phyloP scores from a whole-genome alignment of 345 rosid species.

The Murraya paniculata region DNA sequence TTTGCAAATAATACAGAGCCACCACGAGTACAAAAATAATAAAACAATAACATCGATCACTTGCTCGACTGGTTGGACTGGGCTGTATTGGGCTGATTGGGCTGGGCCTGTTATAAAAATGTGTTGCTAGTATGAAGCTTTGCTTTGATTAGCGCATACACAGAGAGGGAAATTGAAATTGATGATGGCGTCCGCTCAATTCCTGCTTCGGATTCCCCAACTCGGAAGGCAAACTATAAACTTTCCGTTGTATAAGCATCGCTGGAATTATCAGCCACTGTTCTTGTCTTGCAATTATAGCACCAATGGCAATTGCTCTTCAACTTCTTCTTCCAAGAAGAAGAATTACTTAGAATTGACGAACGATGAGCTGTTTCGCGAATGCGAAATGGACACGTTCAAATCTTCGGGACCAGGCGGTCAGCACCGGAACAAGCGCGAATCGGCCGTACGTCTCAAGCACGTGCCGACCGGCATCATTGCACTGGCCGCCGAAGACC shows the following conservation, averaged over 20 bases:
- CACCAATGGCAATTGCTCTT: neutral
- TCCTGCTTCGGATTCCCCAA: neutral
- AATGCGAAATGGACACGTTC: constrained; percentile 67
- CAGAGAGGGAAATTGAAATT: neutral
- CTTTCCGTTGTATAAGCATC: neutral
- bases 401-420: constrained; percentile 92
- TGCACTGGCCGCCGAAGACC: constrained; percentile 86
- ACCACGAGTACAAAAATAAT: too few species aligned
- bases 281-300: neutral
- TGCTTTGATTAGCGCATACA: neutral
- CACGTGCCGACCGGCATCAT: constrained; percentile 81
- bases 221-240: neutral
- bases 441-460: constrained; percentile 85
- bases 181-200: constrained; percentile 13
- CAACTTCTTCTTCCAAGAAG: neutral
- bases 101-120: neutral
- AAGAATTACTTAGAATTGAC: constrained; percentile 45
- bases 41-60: too few species aligned
- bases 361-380: constrained; percentile 75
- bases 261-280: neutral
- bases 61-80: neutral
- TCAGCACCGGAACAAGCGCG: constrained; percentile 97
- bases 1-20: too few species aligned
- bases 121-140: neutral
- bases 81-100: neutral